These are phyloP conservation scores for Marchantia polymorpha DNA, from an alignment of 225 moss, liverwort and hornwort species.

Conservation along the genomic window DNA sequence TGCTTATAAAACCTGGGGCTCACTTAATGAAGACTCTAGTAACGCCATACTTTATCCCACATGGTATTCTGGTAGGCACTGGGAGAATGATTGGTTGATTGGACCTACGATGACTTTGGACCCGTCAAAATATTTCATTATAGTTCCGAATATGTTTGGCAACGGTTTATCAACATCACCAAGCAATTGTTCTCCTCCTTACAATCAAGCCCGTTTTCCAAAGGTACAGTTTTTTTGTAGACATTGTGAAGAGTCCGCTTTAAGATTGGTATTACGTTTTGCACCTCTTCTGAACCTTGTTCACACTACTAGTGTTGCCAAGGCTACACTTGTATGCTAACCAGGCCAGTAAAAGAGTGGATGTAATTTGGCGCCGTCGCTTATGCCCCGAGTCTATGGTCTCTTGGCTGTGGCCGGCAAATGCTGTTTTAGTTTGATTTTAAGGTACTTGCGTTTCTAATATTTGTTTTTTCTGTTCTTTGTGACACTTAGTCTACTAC, in stretches of 20 bases:
- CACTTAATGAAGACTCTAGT: slow-evolving; percentile 54
- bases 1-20: slow-evolving; percentile 63
- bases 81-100: slow-evolving; percentile 69
- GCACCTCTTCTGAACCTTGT: not conserved
- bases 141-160: slow-evolving; percentile 60
- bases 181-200: slow-evolving; percentile 57
- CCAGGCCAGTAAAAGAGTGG: too few species aligned
- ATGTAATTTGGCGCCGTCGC: too few species aligned
- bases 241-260: not conserved
- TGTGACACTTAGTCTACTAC: too few species aligned
- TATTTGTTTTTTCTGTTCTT: too few species aligned
- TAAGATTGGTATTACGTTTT: not conserved
- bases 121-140: slow-evolving; percentile 60
- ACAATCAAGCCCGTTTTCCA: slow-evolving; percentile 67
- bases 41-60: slow-evolving; percentile 58
- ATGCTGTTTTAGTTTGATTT: too few species aligned
- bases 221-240: slow-evolving; percentile 37
- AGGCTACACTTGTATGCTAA: not conserved
- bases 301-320: not conserved
- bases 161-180: slow-evolving; percentile 67
- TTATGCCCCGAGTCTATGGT: too few species aligned
- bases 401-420: too few species aligned
- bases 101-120: slow-evolving; percentile 61
- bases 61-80: slow-evolving; percentile 58
- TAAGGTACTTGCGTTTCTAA: too few species aligned